Percentiles rank a stretch among this genome's conserved stretches.
phyloP scores from a whole-genome alignment of 768 basidiomycete species.

The Suillus discolor region DNA sequence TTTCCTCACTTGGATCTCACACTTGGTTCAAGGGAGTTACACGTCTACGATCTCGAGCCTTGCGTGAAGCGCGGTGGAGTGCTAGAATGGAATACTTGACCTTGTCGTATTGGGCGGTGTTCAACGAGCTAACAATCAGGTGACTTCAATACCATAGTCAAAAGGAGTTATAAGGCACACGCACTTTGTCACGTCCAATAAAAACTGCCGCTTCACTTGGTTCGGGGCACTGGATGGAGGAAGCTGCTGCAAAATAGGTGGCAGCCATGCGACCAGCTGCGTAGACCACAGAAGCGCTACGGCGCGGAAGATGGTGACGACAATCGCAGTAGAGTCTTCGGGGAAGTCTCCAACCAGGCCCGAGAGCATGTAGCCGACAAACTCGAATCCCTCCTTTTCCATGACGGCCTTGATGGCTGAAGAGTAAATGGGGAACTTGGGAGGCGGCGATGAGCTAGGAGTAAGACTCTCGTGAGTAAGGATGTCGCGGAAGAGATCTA shows the following conservation, averaged over 20 bases:
- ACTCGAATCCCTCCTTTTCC: slow-evolving; percentile 70
- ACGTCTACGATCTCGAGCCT: slow-evolving; percentile 65
- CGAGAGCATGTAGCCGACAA: slow-evolving; percentile 67
- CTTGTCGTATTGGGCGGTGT: slow-evolving; percentile 69
- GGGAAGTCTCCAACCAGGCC: slow-evolving; percentile 90
- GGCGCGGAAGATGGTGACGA: slow-evolving; percentile 78
- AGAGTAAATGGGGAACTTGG: slow-evolving; percentile 66
- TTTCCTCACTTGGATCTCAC: slow-evolving; percentile 17
- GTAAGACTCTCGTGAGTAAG: slow-evolving; percentile 73
- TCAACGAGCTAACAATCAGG: slow-evolving; percentile 54
- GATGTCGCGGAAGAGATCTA: slow-evolving; percentile 79
- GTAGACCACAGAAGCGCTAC: slow-evolving; percentile 67
- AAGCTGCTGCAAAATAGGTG: slow-evolving; percentile 69
- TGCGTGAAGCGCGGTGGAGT: slow-evolving; percentile 74
- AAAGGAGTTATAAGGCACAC: slow-evolving; percentile 31
- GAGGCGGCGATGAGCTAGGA: slow-evolving; percentile 49
- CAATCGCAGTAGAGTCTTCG: slow-evolving; percentile 73
- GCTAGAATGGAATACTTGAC: slow-evolving; percentile 77
- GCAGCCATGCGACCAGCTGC: slow-evolving; percentile 74
- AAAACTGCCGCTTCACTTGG: slow-evolving; percentile 69
- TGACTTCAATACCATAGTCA: background rate
- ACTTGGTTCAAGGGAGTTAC: slow-evolving; percentile 29
- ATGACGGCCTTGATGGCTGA: slow-evolving; percentile 61
- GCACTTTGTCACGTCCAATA: slow-evolving; percentile 75
- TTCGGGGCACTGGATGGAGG: slow-evolving; percentile 61